Percentiles rank a stretch among this genome's conserved stretches.
Conservation (phyloP, 441 rosid genomes). For the Eutrema salsugineum region DNA sequence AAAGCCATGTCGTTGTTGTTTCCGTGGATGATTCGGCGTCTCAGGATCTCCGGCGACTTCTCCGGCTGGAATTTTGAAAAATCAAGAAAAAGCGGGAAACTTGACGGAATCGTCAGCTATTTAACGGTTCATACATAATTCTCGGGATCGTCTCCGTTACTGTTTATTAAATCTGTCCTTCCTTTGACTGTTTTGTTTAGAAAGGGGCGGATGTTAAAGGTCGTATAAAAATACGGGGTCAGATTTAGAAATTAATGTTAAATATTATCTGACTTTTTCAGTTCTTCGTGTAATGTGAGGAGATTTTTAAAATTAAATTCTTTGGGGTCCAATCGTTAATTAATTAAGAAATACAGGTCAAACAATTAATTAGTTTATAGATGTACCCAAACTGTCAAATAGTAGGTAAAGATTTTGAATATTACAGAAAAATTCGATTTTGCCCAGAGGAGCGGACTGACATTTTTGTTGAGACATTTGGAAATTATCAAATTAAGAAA, state of each 20-base stretch:
- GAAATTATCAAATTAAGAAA: too few relatives aligned
- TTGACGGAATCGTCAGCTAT: background rate
- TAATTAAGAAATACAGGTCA: background rate
- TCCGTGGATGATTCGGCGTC: conserved; percentile 70
- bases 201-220: background rate
- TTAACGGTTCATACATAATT: conserved; percentile 4
- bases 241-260: conserved; percentile 19
- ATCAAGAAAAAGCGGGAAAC: background rate
- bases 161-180: background rate
- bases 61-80: conserved; percentile 54
- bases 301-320: background rate
- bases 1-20: conserved; percentile 23
- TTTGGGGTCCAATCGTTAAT: background rate
- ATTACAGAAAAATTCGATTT: too few relatives aligned
- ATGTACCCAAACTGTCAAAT: too few relatives aligned
- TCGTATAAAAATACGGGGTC: conserved; percentile 12
- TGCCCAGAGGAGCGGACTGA: too few relatives aligned
- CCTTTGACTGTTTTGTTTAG: background rate
- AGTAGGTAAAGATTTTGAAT: too few relatives aligned
- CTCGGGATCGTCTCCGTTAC: background rate
- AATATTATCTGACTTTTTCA: conserved; percentile 15
- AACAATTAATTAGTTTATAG: too few relatives aligned
- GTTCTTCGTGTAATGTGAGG: background rate
- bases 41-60: conserved; percentile 81
- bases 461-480: too few relatives aligned